A percentile compares a stretch with the other conserved stretches of the same genome.
phyloP scores from a whole-genome alignment of 148 eudicot species.

The Vaccinium myrtillus region DNA sequence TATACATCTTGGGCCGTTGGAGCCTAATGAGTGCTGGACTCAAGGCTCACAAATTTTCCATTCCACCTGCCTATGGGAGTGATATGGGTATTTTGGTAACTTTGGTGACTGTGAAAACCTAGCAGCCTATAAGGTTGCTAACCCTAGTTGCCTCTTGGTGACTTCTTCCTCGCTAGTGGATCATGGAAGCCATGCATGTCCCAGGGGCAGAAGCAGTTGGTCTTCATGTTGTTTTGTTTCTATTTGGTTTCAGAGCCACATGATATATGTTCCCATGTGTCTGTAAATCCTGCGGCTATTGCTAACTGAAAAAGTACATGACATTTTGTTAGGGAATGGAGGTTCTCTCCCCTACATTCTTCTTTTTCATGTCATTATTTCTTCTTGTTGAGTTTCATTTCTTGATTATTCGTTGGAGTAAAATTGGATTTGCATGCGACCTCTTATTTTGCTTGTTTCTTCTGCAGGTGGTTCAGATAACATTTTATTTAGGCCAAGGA shows the following conservation, averaged over 20 bases:
- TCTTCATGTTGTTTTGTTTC: background rate
- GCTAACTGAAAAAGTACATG: background rate
- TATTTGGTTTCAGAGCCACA: background rate
- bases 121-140: background rate
- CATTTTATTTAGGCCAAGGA: constrained; percentile 24
- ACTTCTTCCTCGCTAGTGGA: background rate
- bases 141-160: background rate
- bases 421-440: background rate
- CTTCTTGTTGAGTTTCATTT: background rate
- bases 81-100: background rate
- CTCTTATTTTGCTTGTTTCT: constrained; percentile 16
- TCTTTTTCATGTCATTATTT: background rate
- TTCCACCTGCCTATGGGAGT: background rate
- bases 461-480: constrained; percentile 35
- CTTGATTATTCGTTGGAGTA: background rate
- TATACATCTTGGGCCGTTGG: background rate
- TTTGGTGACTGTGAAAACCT: background rate
- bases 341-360: background rate
- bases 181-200: background rate
- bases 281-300: background rate
- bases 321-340: background rate
- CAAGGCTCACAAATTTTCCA: background rate
- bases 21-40: background rate
- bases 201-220: background rate
- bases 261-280: background rate